Conservation (phyloP, 129 eudicot species). For the Deinandra increscens region DNA sequence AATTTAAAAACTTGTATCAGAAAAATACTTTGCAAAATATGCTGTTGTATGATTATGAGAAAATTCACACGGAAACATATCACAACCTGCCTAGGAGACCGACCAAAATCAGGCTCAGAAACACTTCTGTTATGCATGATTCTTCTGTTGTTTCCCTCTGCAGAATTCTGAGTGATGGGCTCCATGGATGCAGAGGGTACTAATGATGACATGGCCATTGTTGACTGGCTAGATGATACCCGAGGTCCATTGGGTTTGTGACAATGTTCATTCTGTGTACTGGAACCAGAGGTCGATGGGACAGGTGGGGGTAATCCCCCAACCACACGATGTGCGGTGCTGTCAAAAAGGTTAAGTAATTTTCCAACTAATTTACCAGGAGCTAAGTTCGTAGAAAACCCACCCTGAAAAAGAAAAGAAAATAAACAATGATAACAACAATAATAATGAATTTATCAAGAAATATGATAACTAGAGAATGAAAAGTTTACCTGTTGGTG, state of each 20-base stretch:
- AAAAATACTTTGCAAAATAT: not conserved
- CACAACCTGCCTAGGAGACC: conserved; percentile 83
- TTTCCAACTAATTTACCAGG: conserved; percentile 85
- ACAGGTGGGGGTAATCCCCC: conserved; percentile 78
- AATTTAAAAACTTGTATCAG: not conserved
- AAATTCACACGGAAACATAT: conserved; percentile 15
- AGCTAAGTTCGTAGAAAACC: conserved; percentile 84
- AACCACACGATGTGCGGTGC: conserved; percentile 81
- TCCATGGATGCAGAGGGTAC: conserved; percentile 86
- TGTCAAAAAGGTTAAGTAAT: conserved; percentile 78
- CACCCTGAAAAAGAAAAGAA: conserved; percentile 57
- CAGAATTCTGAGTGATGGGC: conserved; percentile 59
- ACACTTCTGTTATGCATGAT: conserved; percentile 76
- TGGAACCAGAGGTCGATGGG: conserved; percentile 45
- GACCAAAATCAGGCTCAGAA: conserved; percentile 88
- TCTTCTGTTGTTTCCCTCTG: conserved; percentile 58
- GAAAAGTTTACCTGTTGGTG: conserved; percentile 72
- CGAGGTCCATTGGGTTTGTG: conserved; percentile 57
- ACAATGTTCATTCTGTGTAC: conserved; percentile 42
- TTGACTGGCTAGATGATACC: conserved; percentile 79
- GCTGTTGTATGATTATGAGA: not conserved
- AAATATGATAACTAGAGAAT: conserved; percentile 5
- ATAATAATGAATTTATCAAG: not conserved
- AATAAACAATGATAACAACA: not conserved
- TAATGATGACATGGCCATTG: conserved; percentile 84